Evolutionary conservation across 768 basidiomycete species (phyloP), one percentile per base, ranked within the genome.

Genomic region (Lanmaoa rubissima): DNA sequence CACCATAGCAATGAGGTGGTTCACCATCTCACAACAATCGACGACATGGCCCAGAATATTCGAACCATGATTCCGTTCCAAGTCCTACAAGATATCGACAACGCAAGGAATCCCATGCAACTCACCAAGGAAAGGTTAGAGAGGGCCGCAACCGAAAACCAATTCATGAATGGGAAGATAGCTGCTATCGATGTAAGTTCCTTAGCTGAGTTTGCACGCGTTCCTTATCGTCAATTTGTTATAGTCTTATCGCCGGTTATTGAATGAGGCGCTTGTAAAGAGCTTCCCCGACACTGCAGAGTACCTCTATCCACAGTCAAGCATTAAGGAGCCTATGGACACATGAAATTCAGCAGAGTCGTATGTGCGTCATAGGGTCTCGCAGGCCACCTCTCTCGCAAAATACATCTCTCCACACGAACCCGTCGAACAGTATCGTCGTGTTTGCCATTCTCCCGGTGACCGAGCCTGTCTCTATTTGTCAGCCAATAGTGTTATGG

Each of bases 111-210:
- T 67, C 92, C 91, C 5, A 86, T 90, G 85, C 84, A 86, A 66
- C 76, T 92, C 50, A 92, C 92, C 17, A 82, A 84, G 60, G 90
- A 92, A 55, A 79, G 88, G 49, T 71, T 94, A 14, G 92, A 94
- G 73, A 80, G 90, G 51, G 84, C 90, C 0, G 90, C 92, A 32
- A 88, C 89, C 3, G 92, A 94, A 74, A 94, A 94, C 67, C 92
- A 92, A 66, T 93, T 92, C 61, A 90, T 92, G 87, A 91, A 93
- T 65, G 91, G 89, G 31, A 92, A 93, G 67, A 89, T 94, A 39
- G 79, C 81, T 44, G 92, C 90, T 1, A 81, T 94, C 28, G 81
- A 84, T 53, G 90, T 90, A 60, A 63, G 82, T 63, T 35, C 42
- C 36, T 42, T 43, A 44, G 26, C 56, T 11, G 34, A n/a, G 17